Evolutionary conservation across 2,329 filamentous ascomycete species (phyloP), one percentile per base, ranked within the genome.

Genomic region (Colletotrichum sp.): DNA sequence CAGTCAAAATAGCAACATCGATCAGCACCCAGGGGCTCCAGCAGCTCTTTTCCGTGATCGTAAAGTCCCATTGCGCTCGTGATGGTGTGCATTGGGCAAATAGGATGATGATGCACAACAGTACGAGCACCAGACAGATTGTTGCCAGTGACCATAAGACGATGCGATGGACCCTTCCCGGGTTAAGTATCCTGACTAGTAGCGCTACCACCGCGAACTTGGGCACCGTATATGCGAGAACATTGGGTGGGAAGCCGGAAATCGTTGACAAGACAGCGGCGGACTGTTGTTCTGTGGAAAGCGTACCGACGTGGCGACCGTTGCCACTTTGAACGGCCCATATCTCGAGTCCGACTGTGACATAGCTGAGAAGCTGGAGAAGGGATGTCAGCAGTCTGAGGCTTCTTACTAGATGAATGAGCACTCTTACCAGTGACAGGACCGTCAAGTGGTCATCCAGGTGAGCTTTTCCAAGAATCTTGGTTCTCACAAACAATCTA

Each of bases 141-240:
- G 74, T 71, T 13, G 76, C 72, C 24, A 82, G 68, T 1, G 57
- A 34, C 81, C 81, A 83, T 8, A 83, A 76, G n/a, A 80, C 77
- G 10, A 57, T 58, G 0, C 48, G 67, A 72, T 82, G 80, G 6
- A 18, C 6, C 12, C 70, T 72, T 26, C 72, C 74, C 10, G 81
- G 81, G 58, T 79, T 78, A 58, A 83, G 52, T 4, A 83, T 78
- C 18, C 80, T 77, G 7, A 72, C 77, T 1, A 83, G 77, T 2
- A 83, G 79, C 8, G 72, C 65, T 8, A 82, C 75, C 43, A 80
- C 80, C 18, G 81, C 82, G 6, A 83, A 73, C 64, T 83, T 83
- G 2, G 81, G 81, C 5, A 83, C 24, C 3, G 78, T 79, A 55
- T 82, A 80, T 7, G 81, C 78, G 24, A 81, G 48, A 48, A 83